A percentile compares a stretch with the other conserved stretches of the same genome.
phyloP scores from a whole-genome alignment of 2,329 filamentous ascomycete species.

The Cladosporium sp. region DNA sequence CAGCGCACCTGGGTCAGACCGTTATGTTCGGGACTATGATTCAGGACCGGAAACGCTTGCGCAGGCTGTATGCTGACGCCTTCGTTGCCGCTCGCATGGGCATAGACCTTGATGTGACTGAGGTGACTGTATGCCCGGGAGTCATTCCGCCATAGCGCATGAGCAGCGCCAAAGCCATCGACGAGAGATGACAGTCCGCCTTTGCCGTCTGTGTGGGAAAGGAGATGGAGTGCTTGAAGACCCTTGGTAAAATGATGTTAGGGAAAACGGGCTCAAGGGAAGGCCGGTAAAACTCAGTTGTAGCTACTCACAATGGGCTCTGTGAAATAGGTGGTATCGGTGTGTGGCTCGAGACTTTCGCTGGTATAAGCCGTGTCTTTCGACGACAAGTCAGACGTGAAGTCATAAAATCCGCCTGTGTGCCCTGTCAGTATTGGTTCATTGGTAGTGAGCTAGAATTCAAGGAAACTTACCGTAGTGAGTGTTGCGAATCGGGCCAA shows the following conservation, averaged over 20 bases:
- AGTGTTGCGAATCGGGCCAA: slow-evolving; percentile 83
- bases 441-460: background rate
- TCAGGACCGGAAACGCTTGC: slow-evolving; percentile 69
- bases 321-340: slow-evolving; percentile 93
- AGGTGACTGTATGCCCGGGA: slow-evolving; percentile 60
- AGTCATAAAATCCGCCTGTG: slow-evolving; percentile 73
- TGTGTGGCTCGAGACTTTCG: slow-evolving; percentile 78
- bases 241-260: slow-evolving; percentile 50
- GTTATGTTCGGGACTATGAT: slow-evolving; percentile 39
- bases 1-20: slow-evolving; percentile 70
- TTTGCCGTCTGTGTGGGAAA: slow-evolving; percentile 69
- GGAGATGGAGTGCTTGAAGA: slow-evolving; percentile 87
- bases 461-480: slow-evolving; percentile 68
- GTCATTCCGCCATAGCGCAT: slow-evolving; percentile 56
- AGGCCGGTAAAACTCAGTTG: background rate
- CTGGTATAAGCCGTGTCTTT: slow-evolving; percentile 74
- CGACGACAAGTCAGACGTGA: slow-evolving; percentile 81
- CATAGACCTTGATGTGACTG: slow-evolving; percentile 60
- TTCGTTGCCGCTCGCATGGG: slow-evolving; percentile 84
- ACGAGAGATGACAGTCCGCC: slow-evolving; percentile 82
- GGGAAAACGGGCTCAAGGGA: background rate
- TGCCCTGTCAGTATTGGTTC: background rate
- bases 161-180: slow-evolving; percentile 78
- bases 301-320: slow-evolving; percentile 58
- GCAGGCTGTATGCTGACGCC: slow-evolving; percentile 78